phyloP scores from a whole-genome alignment of 805 yeast genomes.

The Nakazawaea molendinolei region DNA sequence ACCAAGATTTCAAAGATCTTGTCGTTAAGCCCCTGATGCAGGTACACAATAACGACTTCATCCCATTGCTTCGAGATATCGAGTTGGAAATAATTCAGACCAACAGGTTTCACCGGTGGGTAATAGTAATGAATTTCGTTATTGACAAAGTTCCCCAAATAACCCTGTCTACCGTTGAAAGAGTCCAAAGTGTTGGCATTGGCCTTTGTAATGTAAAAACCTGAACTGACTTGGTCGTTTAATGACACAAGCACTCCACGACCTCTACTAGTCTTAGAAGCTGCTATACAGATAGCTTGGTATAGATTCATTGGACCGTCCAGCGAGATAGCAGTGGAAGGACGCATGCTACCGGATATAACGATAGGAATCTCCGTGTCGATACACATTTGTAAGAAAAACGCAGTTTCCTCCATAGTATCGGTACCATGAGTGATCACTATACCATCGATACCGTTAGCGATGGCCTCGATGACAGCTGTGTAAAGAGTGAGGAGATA shows the following conservation, averaged over 20 bases:
- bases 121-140: constrained; percentile 58
- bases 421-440: constrained; percentile 72
- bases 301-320: constrained; percentile 72
- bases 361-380: constrained; percentile 45
- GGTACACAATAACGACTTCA: constrained; percentile 51
- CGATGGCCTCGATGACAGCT: constrained; percentile 37
- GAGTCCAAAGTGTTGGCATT: constrained; percentile 68
- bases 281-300: constrained; percentile 62
- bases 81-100: constrained; percentile 34
- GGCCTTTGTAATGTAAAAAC: constrained; percentile 63
- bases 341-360: constrained; percentile 70
- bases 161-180: constrained; percentile 68
- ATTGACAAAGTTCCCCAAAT: constrained; percentile 62
- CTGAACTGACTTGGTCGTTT: constrained; percentile 64
- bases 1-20: constrained; percentile 40
- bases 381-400: constrained; percentile 48
- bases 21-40: constrained; percentile 54
- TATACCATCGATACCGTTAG: constrained; percentile 42
- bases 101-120: constrained; percentile 50
- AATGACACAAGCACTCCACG: constrained; percentile 60
- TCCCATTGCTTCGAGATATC: constrained; percentile 23
- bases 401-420: constrained; percentile 61
- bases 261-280: constrained; percentile 40
- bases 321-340: constrained; percentile 61
- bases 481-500: constrained; percentile 39